Evolutionary conservation across 306 rosid species (phyloP), one percentile per base, ranked within the genome.

Genomic region (Cucurbita moschata): DNA sequence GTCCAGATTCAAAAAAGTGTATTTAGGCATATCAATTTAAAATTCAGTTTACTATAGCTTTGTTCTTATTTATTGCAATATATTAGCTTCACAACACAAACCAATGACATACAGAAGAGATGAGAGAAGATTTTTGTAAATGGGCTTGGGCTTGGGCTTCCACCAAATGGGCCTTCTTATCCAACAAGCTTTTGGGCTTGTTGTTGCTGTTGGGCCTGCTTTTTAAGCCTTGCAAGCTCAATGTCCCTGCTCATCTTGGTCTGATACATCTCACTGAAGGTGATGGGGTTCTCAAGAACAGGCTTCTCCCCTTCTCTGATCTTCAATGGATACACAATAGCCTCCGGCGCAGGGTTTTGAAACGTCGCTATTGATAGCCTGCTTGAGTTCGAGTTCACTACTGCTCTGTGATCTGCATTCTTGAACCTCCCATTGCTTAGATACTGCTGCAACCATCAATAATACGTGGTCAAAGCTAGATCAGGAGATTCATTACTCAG

Each of bases 381-480:
- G 69, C 90, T 89, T 8, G 26, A 10, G 79, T 89, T 82, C 0
- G 96, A 89, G 86, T 94, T 94, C 82, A 94, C 99, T 74, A 91
- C 99, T 18, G 97, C 99, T 73, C 85, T 92, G 55, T 94, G 99
- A 64, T 94, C 97, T 8, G 96, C 99, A 19, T 85, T 94, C 85
- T 83, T 94, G 85, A 94, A 94, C 82, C 96, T 88, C 70, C 99
- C 97, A 58, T 94, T 91, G 62, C 99, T 89, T 67, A 94, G 75
- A 83, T 12, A 88, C 98, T 90, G 75, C 21, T 63, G 6, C 53
- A 49, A 0, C 53, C 0, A 12, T 49, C 4, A 4, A 12, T 46
- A 46, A 46, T 46, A 30, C 0, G 0, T 30, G 35, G 35, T 30
- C 35, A 30, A 30, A n/a, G n/a, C n/a, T n/a, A n/a, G n/a, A n/a